phyloP scores from a whole-genome alignment of 2,329 filamentous ascomycete species.

The Botrytis deweyae region DNA sequence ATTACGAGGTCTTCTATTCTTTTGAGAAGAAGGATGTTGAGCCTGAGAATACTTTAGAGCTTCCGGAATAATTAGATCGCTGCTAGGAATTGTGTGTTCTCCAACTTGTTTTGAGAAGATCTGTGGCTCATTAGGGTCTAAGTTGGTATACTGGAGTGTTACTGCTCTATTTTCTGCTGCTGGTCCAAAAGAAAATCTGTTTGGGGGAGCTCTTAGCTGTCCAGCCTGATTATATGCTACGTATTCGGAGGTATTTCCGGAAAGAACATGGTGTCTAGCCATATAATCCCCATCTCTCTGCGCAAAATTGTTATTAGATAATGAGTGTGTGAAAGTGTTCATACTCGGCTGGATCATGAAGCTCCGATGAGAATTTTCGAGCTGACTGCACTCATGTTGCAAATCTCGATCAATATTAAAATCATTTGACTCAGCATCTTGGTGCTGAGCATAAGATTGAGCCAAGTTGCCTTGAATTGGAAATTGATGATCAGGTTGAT shows the following conservation, averaged over 20 bases:
- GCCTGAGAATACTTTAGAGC: rapidly evolving
- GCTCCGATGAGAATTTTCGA: rapidly evolving
- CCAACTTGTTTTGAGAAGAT: neutral
- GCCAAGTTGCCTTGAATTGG: no score
- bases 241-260: no score
- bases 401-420: neutral
- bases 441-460: neutral
- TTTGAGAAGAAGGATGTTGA: neutral
- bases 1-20: neutral
- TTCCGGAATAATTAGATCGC: rapidly evolving
- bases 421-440: rapidly evolving
- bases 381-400: rapidly evolving
- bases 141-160: neutral
- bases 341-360: no score
- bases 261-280: neutral
- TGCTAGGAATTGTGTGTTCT: no score
- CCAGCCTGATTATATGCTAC: neutral
- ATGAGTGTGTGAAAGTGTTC: rapidly evolving
- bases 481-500: no score
- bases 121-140: neutral
- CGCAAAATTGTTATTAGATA: rapidly evolving
- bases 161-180: neutral
- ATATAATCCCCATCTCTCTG: rapidly evolving
- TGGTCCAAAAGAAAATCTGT: neutral
- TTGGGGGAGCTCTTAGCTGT: neutral